Evolutionary conservation across 306 rosid species (phyloP), one percentile per base, ranked within the genome.

Genomic region (Mucuna pruriens): DNA sequence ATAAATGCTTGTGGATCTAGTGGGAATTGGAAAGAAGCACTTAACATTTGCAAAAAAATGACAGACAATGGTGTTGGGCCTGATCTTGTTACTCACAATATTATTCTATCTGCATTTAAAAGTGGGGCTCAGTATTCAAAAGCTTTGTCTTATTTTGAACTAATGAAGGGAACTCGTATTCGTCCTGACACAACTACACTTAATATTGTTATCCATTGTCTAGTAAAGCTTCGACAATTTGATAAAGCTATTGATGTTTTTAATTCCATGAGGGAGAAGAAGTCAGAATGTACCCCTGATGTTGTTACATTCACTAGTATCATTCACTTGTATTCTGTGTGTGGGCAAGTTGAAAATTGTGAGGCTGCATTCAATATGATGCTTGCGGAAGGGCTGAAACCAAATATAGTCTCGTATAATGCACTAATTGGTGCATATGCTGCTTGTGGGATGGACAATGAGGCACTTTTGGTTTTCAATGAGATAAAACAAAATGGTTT

Each of bases 1-100:
- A 95, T 95, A 80, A 95, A 95, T 87, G 97, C 99, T 10, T 95
- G 97, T 76, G 99, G 99, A 52, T 95, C 97, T 74, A 83, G 91
- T 88, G 99, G 97, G 77, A 93, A 95, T 88, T 95, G 99, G 99
- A 90, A 89, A 81, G 99, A 91, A 86, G 99, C 99, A 52, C 90
- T 95, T 68, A 88, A 85, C 34, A 72, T 91, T 83, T 93, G 95
- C 97, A 93, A 91, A 93, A 90, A 87, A 89, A 95, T 95, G 99
- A 90, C 97, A 16, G 97, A 93, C 80, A 93, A 93, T 77, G 99
- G 99, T 83, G 90, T 95, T 80, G 99, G 99, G 49, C 99, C 99
- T 65, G 99, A 95, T 91, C 97, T 95, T 78, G 95, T 95, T 77
- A 95, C 99, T 76, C 99, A 95, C 89, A 93, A 95, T 79, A 95